Evolutionary conservation across 129 eudicot genomes (phyloP).

Genomic region (Escallonia herrerae): DNA sequence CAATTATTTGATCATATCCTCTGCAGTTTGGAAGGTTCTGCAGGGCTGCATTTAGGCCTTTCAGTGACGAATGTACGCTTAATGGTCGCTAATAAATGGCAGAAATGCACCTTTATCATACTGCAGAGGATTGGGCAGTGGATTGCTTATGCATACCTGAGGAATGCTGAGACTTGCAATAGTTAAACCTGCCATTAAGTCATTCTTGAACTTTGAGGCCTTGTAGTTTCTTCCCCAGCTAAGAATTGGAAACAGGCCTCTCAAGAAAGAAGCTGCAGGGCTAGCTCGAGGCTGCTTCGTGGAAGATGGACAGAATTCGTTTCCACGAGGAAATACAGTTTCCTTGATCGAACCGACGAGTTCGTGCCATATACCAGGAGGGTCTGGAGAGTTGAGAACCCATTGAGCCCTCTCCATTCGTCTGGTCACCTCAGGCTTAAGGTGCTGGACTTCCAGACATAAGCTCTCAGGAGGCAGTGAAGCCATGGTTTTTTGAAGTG

Average conservation of each 20-base stretch:
- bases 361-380: slow-evolving; percentile 37
- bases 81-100: no score
- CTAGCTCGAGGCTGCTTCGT: slow-evolving; percentile 18
- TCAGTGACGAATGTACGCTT: no score
- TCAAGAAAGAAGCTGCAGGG: slow-evolving; percentile 12
- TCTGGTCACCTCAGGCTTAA: slow-evolving; percentile 13
- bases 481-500: slow-evolving; percentile 45
- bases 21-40: no score
- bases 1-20: no score
- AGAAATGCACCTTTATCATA: no score
- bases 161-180: slow-evolving; percentile 75
- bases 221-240: slow-evolving; percentile 51
- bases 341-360: slow-evolving; percentile 29
- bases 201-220: slow-evolving; percentile 47
- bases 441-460: slow-evolving; percentile 25
- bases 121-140: no score
- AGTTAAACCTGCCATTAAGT: slow-evolving; percentile 59
- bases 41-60: no score
- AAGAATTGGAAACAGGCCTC: slow-evolving; percentile 45
- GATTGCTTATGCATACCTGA: slow-evolving; percentile 26
- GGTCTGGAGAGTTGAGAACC: slow-evolving; percentile 57
- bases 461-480: slow-evolving; percentile 30
- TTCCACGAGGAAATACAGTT: slow-evolving; percentile 14
- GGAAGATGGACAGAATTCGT: slow-evolving; percentile 15
- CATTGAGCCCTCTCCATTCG: slow-evolving; percentile 39